phyloP scores from a whole-genome alignment of 2,329 filamentous ascomycete species.

The Colletotrichum trifolii region DNA sequence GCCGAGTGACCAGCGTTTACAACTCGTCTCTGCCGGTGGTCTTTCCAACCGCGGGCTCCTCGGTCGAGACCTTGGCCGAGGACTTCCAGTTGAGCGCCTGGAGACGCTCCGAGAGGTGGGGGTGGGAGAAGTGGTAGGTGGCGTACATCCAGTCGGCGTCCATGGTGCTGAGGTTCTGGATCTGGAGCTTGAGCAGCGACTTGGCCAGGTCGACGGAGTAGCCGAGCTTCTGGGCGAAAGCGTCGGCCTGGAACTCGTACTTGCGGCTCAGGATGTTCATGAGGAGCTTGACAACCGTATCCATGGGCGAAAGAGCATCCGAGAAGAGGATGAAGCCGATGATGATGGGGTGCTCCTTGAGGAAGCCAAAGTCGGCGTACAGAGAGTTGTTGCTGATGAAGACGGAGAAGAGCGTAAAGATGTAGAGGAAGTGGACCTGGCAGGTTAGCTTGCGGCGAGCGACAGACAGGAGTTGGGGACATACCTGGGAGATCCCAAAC shows the following conservation, averaged over 20 bases:
- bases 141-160: constrained; percentile 99
- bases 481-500: constrained; percentile 85
- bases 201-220: constrained; percentile 85
- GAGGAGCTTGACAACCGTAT: constrained; percentile 91
- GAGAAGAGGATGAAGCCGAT: constrained; percentile 98
- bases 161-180: constrained; percentile 98
- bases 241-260: constrained; percentile 96
- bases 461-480: constrained; percentile 34
- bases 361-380: constrained; percentile 92
- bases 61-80: constrained; percentile 55
- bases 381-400: constrained; percentile 96
- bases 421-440: constrained; percentile 93
- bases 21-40: constrained; percentile 80
- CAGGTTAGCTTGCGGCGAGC: constrained; percentile 13
- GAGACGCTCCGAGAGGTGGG: constrained; percentile 92
- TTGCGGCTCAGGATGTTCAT: constrained; percentile 96
- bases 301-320: constrained; percentile 93
- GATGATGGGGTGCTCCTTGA: constrained; percentile 85
- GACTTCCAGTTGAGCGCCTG: constrained; percentile 91
- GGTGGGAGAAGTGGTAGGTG: constrained; percentile 98
- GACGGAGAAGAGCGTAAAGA: constrained; percentile 95
- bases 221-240: constrained; percentile 86
- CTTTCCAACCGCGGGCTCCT: constrained; percentile 67
- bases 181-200: constrained; percentile 95
- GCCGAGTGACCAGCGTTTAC: constrained; percentile 55